A percentile compares a stretch with the other conserved stretches of the same genome.
Conservation (phyloP, 2,329 filamentous ascomycete genomes). For the Ilyonectria mors-panacis region DNA sequence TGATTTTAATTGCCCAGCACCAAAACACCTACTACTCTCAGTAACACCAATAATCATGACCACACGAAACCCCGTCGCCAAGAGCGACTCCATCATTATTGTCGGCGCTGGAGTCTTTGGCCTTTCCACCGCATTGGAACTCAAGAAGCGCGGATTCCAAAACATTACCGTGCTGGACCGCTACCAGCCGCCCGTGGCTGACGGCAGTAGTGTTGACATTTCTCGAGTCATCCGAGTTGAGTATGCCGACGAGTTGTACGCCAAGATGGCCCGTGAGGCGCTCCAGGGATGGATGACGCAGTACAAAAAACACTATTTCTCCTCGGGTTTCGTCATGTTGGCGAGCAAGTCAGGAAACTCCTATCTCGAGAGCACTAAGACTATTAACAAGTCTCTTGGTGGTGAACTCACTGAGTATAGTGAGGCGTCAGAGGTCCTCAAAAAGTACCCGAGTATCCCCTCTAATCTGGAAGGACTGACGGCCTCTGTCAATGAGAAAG, state of each 20-base stretch:
- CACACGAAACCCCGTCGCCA: constrained; percentile 34
- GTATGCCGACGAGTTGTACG: constrained; percentile 76
- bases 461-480: constrained; percentile 42
- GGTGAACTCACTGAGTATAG: constrained; percentile 43
- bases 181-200: constrained; percentile 53
- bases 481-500: constrained; percentile 47
- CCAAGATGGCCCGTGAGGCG: constrained; percentile 65
- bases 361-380: constrained; percentile 42
- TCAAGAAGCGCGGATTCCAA: constrained; percentile 59
- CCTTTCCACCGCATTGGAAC: constrained; percentile 64
- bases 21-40: not conserved
- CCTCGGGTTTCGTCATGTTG: constrained; percentile 53
- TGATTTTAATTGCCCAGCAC: not conserved
- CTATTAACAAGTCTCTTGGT: constrained; percentile 34
- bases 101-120: constrained; percentile 66
- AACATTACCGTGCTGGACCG: constrained; percentile 64
- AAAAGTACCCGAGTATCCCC: constrained; percentile 39
- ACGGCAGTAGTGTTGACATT: constrained; percentile 59
- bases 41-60: constrained; percentile 34
- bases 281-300: constrained; percentile 45
- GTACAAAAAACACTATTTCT: constrained; percentile 50
- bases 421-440: constrained; percentile 40
- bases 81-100: constrained; percentile 51
- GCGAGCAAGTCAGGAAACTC: constrained; percentile 32
- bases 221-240: constrained; percentile 64